These are phyloP conservation scores for Karstenula rhodostoma DNA, from an alignment of 2,329 filamentous ascomycete genomes.

Conservation along the genomic window DNA sequence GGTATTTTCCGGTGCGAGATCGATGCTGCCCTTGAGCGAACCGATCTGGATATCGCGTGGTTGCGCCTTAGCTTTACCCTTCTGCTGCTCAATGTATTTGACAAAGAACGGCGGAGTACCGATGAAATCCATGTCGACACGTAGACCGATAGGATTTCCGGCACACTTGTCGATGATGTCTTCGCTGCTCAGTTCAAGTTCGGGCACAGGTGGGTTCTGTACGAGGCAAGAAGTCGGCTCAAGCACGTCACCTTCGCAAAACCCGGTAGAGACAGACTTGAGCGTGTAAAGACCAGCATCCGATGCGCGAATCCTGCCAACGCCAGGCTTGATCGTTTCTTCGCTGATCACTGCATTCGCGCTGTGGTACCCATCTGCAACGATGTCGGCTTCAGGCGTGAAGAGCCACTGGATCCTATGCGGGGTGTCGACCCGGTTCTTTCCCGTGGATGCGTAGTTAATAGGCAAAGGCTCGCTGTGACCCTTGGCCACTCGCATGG, in stretches of 20 bases:
- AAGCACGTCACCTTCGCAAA: slow-evolving; percentile 85
- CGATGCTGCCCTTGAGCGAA: slow-evolving; percentile 83
- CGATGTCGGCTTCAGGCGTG: slow-evolving; percentile 74
- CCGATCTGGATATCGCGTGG: slow-evolving; percentile 62
- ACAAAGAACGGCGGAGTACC: slow-evolving; percentile 93
- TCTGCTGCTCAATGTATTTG: slow-evolving; percentile 74
- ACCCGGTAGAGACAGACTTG: slow-evolving; percentile 78
- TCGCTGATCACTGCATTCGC: slow-evolving; percentile 65
- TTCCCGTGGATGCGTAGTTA: slow-evolving; percentile 70
- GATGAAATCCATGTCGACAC: slow-evolving; percentile 86
- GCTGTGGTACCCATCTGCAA: slow-evolving; percentile 72
- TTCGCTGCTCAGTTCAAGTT: slow-evolving; percentile 75
- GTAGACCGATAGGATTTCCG: slow-evolving; percentile 88
- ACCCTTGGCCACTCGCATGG: slow-evolving; percentile 84
- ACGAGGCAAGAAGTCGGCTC: slow-evolving; percentile 95
- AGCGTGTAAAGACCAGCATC: slow-evolving; percentile 88
- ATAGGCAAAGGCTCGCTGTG: slow-evolving; percentile 73
- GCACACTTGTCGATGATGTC: slow-evolving; percentile 95
- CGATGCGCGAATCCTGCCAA: slow-evolving; percentile 72
- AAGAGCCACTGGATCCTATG: slow-evolving; percentile 84
- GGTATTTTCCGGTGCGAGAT: slow-evolving; percentile 80
- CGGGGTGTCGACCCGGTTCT: slow-evolving; percentile 66
- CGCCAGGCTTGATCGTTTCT: slow-evolving; percentile 67
- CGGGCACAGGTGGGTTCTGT: slow-evolving; percentile 88
- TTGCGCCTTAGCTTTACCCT: slow-evolving; percentile 60